These are phyloP conservation scores for Fraxinus xanthoxyloides DNA, from an alignment of 305 asterid species.

Conservation along the genomic window DNA sequence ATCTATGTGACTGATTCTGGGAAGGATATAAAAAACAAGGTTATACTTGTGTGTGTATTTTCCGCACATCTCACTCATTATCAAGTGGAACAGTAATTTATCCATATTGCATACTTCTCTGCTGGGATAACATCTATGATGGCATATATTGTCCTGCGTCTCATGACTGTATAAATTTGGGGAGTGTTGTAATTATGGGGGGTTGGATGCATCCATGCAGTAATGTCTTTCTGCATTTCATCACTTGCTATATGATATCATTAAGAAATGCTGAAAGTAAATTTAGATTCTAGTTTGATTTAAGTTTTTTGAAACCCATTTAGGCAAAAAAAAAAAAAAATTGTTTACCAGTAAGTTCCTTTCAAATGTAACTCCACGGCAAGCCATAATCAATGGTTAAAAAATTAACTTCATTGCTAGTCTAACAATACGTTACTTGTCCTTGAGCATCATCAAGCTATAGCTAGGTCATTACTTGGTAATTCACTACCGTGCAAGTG, in stretches of 20 bases:
- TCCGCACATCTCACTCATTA: background rate
- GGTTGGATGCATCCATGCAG: background rate
- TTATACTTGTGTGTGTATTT: conserved; percentile 20
- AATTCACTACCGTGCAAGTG: background rate
- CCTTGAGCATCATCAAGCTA: background rate
- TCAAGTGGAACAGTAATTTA: background rate
- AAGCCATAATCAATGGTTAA: background rate
- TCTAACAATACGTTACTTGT: background rate
- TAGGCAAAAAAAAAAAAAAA: background rate
- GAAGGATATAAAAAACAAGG: conserved; percentile 85
- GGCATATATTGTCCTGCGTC: background rate
- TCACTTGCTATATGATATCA: background rate
- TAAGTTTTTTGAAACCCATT: background rate
- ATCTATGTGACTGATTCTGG: conserved; percentile 89
- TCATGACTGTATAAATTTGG: background rate
- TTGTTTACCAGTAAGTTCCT: background rate
- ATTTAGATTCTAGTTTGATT: background rate
- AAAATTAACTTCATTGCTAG: background rate
- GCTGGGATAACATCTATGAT: background rate
- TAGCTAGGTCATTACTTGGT: background rate
- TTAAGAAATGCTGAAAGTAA: background rate
- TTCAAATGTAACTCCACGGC: background rate
- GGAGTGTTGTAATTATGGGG: background rate
- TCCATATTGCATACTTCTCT: background rate
- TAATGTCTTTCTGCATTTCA: background rate